Percentiles rank a stretch among this genome's conserved stretches.
Conservation (phyloP, 139 green algal genomes). For the Chlamydomonas urium region DNA sequence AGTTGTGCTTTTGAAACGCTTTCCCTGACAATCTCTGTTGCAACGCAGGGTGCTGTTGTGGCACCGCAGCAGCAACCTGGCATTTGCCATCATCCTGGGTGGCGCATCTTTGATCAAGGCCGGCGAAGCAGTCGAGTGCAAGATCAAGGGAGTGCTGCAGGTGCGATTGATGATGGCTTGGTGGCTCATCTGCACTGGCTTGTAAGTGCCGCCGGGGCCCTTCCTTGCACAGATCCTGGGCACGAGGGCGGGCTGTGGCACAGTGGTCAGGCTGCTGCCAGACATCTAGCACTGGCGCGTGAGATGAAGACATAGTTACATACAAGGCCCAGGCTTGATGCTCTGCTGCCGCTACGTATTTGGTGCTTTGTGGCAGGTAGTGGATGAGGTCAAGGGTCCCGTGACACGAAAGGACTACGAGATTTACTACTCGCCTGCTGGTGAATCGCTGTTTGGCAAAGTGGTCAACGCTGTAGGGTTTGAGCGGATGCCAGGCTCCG, state of each 20-base stretch:
- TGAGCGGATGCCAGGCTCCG: neutral
- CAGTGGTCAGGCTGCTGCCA: too few species aligned
- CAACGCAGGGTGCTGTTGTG: slow-evolving; percentile 70
- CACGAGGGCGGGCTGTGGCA: too few species aligned
- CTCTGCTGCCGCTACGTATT: neutral
- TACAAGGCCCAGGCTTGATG: neutral
- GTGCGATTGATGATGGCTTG: slow-evolving; percentile 31
- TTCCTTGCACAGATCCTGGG: too few species aligned
- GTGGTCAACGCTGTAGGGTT: slow-evolving; percentile 62
- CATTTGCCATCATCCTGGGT: slow-evolving; percentile 67
- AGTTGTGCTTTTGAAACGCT: neutral
- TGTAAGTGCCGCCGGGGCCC: too few species aligned
- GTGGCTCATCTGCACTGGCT: neutral
- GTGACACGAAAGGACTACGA: slow-evolving; percentile 77
- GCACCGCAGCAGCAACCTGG: slow-evolving; percentile 72
- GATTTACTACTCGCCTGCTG: slow-evolving; percentile 28
- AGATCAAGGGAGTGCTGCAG: slow-evolving; percentile 76
- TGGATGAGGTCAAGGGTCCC: slow-evolving; percentile 66
- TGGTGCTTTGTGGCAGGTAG: slow-evolving; percentile 43
- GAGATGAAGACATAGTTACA: too few species aligned
- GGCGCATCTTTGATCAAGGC: slow-evolving; percentile 41
- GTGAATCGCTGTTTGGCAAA: slow-evolving; percentile 39
- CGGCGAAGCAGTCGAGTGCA: slow-evolving; percentile 68
- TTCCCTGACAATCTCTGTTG: too few species aligned
- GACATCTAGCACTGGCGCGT: too few species aligned